Conservation (phyloP, 352 stramenopile species). For the Thalassiosira mediterranea region DNA sequence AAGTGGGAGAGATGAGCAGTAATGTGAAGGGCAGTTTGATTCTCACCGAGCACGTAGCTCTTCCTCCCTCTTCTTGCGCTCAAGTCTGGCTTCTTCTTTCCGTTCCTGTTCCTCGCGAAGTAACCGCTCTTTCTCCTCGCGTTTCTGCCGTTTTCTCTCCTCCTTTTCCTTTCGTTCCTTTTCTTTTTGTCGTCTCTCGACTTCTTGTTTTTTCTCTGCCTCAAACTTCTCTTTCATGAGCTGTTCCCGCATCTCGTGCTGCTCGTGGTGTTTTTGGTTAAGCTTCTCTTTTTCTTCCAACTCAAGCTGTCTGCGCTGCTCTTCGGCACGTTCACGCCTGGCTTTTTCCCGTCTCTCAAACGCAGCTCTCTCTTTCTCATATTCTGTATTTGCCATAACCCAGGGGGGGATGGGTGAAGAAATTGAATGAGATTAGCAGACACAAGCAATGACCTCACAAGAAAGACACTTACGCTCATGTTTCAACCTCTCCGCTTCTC, state of each 20-base stretch:
- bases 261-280: constrained; percentile 8
- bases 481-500: constrained; percentile 1
- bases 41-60: constrained; percentile 4
- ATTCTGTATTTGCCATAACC: constrained; percentile 13
- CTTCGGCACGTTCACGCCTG: constrained; percentile 15
- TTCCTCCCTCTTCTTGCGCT: constrained; percentile 7
- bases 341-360: constrained; percentile 15
- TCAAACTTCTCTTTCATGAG: constrained; percentile 15
- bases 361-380: constrained; percentile 8
- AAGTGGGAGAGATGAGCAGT: not conserved
- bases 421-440: too few species aligned
- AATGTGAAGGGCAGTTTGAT: not conserved
- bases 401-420: too few species aligned
- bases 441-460: too few species aligned
- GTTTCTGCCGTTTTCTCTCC: constrained; percentile 2
- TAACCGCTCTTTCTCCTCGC: constrained; percentile 19
- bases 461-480: constrained; percentile 13
- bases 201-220: constrained; percentile 8
- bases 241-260: constrained; percentile 7
- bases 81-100: constrained; percentile 2
- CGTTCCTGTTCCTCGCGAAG: constrained; percentile 11
- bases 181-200: not conserved
- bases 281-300: constrained; percentile 14
- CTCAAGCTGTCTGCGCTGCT: constrained; percentile 11
- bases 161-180: not conserved